Evolutionary conservation across 805 yeast species (phyloP), one percentile per base, ranked within the genome.

Genomic region (Candida multigemmis): DNA sequence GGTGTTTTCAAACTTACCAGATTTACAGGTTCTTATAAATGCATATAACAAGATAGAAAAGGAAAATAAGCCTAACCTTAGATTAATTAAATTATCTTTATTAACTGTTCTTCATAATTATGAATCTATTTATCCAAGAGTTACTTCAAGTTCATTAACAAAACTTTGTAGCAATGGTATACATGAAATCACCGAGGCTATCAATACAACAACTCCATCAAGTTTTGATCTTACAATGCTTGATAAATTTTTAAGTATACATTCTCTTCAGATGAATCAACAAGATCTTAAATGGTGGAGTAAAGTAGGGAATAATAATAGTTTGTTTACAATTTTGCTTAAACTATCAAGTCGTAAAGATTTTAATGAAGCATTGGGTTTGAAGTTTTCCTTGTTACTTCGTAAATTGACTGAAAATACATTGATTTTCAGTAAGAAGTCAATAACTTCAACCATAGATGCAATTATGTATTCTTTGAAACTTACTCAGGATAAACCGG

Each of bases 261-360:
- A 74, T 33, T 54, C 78, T 8, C 83, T 74, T 36, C 71, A 76
- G 24, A 37, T 33, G 14, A 35, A 40, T 20, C 47, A 45, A 12
- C 41, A 37, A 3, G 73, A 69, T 26, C 63, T 74, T 17, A 82
- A 77, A 50, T 87, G 95, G 95, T 86, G 91, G 86, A 78, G 71
- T 44, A 56, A 68, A 15, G 33, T 63, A 2, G 60, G 35, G 17
- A 24, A 37, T 2, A 25, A 56, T 5, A 42, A 53, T 2, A 76
- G 94, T 1, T 56, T 82, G 23, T 85, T 84, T 49, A 74, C 87
- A 0, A 68, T 73, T 5, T 54, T 85, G 30, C 41, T 81, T 16
- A 70, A 71, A 42, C 52, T 83, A 20, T 35, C 48, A 3, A 16
- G 40, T 4, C 31, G 39, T 12, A 27, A 39, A 3, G 30, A 17